Evolutionary conservation across 371 early-diverging fungal genomes (phyloP), one percentile per base, ranked within the genome.

Genomic region (Apophysomyces variabilis): DNA sequence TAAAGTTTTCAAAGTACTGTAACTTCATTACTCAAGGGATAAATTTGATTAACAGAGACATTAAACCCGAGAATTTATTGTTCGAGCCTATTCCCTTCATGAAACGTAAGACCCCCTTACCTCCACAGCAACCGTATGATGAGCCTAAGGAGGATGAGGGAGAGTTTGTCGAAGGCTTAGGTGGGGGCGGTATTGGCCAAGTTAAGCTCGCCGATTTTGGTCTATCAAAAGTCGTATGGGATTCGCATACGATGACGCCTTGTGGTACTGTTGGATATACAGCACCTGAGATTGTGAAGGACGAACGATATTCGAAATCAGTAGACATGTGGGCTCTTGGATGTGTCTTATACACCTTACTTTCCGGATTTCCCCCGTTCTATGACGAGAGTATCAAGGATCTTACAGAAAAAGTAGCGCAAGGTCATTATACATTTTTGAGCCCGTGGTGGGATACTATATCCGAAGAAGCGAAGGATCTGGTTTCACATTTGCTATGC

Each of bases 311-410:
- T 71, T 89, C 90, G 50, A 92, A 91, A 74, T 87, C 91, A 11
- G 96, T 95, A 18, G 97, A 96, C 74, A 92, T 95, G 90, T 96
- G 96, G 96, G 93, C 95, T 3, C 78, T 96, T 57, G 97, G 97
- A 38, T 95, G 95, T 73, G 93, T 96, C 46, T 82, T 96, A 44
- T 97, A 96, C 71, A 94, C 94, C 0, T 70, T 95, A 57, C 79
- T 96, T 14, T 93, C 93, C 65, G 97, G 96, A 0, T 94, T 92
- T 75, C 96, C 95, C 56, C 96, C 97, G 14, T 95, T 96, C 68
- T 93, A 93, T 65, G 93, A 92, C 67, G 71, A 83, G 16, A 72
- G 66, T 59, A 80, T 85, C 56, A 76, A 85, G 67, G 71, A 79
- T 7, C 67, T 90, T 69, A 87, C 88, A 1, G 85, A 87, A 70